Conservation (phyloP, 805 yeast species). For the Jamesozyma lodderae region DNA sequence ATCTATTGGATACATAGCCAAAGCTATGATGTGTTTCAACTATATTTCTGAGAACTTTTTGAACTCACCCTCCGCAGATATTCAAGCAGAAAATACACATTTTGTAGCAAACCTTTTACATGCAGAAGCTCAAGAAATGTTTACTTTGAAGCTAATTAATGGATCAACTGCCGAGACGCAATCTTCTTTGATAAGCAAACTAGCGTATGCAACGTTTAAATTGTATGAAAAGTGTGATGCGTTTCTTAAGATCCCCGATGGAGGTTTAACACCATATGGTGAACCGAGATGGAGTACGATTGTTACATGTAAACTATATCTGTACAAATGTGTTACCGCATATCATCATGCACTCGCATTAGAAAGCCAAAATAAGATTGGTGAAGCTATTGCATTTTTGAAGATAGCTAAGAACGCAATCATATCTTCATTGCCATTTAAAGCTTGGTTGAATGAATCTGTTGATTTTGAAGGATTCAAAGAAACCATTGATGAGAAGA, state of each 20-base stretch:
- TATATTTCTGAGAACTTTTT: slow-evolving; percentile 71
- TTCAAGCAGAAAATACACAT: slow-evolving; percentile 56
- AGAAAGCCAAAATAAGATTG: slow-evolving; percentile 52
- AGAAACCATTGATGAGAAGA: slow-evolving; percentile 30
- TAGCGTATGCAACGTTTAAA: slow-evolving; percentile 53
- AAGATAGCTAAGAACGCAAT: slow-evolving; percentile 40
- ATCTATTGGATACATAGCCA: slow-evolving; percentile 55
- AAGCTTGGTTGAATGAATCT: slow-evolving; percentile 29
- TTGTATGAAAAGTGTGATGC: slow-evolving; percentile 47
- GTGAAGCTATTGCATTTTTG: slow-evolving; percentile 65
- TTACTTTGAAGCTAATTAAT: slow-evolving; percentile 49
- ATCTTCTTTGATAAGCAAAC: slow-evolving; percentile 63
- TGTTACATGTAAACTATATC: slow-evolving; percentile 43
- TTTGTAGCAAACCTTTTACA: slow-evolving; percentile 58
- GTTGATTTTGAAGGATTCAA: slow-evolving; percentile 29
- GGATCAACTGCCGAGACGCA: slow-evolving; percentile 37
- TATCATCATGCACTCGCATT: slow-evolving; percentile 50
- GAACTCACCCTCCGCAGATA: slow-evolving; percentile 80
- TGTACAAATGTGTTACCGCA: slow-evolving; percentile 50
- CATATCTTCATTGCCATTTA: slow-evolving; percentile 23
- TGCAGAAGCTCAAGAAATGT: slow-evolving; percentile 86
- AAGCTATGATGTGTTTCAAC: slow-evolving; percentile 68
- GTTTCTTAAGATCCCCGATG: slow-evolving; percentile 35
- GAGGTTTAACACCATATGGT: slow-evolving; percentile 29
- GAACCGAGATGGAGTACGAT: slow-evolving; percentile 42